Evolutionary conservation across 2,329 filamentous ascomycete species (phyloP), one percentile per base, ranked within the genome.

Genomic region (Neofusicoccum cordaticola): DNA sequence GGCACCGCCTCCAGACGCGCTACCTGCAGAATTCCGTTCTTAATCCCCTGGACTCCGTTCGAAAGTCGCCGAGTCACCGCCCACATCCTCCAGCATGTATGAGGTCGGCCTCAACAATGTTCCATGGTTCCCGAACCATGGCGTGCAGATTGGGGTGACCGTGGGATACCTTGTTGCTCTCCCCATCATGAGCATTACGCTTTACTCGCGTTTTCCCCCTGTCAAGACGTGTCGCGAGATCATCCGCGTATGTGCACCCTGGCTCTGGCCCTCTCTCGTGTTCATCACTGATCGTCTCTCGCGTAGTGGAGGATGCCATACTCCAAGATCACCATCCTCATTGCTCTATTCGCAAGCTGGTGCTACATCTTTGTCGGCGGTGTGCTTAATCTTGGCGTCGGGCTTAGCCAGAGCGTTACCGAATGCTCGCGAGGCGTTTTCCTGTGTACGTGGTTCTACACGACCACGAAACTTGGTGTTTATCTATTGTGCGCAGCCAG

Each of bases 351-450:
- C 8, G 53, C 53, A 17, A 57, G 53, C 15, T 57, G 53, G 53
- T 57, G 53, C 7, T 57, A 57, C 53, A 57, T 57, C 19, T 57
- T 57, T n/a, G 53, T 57, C 8, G 53, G 53, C 15, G 53, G 53
- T 7, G 13, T 57, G 7, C 53, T 57, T 8, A 57, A 57, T 8
- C 53, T 57, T 12, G 53, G 53, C 1, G 39, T 57, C 13, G 53
- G 53, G 0, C 53, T 57, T 5, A 57, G 53, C 9, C 22, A 44
- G 53, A 57, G 22, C 22, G 13, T 57, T 12, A 42, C 22, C 8
- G 39, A 57, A 39, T 57, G 53, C 8, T 57, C 53, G 22, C 41
- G 19, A 7, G 53, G 53, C 4, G 13, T 57, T 11, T 57, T 57
- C 39, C 17, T 57, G 34, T 57, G 53, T 22, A 57, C 53, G 4